Percentiles rank a stretch among this genome's conserved stretches.
These are phyloP conservation scores for Marasmius fiardii DNA, from an alignment of 1,284 basidiomycete genomes.

Conservation along the genomic window DNA sequence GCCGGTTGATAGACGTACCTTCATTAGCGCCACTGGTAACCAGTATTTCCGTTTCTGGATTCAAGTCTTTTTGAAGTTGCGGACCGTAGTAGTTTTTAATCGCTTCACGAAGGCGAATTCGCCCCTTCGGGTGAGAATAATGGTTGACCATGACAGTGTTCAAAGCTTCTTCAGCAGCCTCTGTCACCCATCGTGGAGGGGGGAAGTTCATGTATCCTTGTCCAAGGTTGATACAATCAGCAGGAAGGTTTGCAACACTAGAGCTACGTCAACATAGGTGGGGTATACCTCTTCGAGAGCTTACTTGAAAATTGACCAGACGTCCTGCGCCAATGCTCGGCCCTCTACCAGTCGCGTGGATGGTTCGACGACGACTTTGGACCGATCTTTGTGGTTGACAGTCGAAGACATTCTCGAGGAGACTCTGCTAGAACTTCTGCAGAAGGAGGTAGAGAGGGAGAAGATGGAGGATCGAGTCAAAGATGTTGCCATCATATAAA, in stretches of 20 bases:
- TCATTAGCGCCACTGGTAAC: conserved; percentile 97
- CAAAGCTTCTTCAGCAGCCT: conserved; percentile 75
- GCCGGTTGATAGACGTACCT: conserved; percentile 46
- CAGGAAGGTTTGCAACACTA: conserved; percentile 81
- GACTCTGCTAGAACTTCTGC: background rate
- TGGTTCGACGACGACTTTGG: conserved; percentile 56
- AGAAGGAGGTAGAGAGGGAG: background rate
- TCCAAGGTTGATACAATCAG: conserved; percentile 88
- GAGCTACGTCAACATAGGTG: conserved; percentile 13
- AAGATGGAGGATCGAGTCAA: background rate
- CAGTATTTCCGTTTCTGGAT: conserved; percentile 86
- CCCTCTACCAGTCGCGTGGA: conserved; percentile 71
- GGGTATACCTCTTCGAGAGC: conserved; percentile 22
- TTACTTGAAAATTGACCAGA: conserved; percentile 93
- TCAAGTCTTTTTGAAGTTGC: conserved; percentile 70
- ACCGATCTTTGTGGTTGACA: conserved; percentile 33
- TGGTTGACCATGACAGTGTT: conserved; percentile 72
- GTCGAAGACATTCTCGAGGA: conserved; percentile 18
- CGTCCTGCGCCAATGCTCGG: conserved; percentile 76
- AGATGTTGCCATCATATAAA: background rate
- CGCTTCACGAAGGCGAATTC: conserved; percentile 82
- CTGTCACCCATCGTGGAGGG: conserved; percentile 81
- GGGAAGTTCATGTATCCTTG: conserved; percentile 95
- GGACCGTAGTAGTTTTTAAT: conserved; percentile 78
- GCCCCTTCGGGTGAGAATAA: conserved; percentile 89